phyloP scores from a whole-genome alignment of 148 eudicot genomes.

The Diospyros kaki region DNA sequence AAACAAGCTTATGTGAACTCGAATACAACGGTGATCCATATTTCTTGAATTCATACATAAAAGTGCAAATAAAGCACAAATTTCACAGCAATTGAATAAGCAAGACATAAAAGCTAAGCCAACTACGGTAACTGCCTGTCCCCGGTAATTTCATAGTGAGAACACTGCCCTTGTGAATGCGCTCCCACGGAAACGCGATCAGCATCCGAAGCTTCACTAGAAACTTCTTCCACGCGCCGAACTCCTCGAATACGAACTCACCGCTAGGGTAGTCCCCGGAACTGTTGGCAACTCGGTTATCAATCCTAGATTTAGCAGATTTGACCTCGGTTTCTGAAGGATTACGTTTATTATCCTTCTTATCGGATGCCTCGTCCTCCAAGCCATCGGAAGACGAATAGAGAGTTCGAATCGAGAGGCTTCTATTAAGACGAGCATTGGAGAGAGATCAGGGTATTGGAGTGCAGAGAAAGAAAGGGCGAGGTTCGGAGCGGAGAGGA shows the following conservation, averaged over 20 bases:
- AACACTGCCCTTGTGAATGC: slow-evolving; percentile 73
- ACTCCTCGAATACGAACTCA: slow-evolving; percentile 56
- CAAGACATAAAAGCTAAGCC: background rate
- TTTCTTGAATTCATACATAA: too few relatives aligned
- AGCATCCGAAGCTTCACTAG: slow-evolving; percentile 68
- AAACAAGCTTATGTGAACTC: too few relatives aligned
- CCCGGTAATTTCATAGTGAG: slow-evolving; percentile 73
- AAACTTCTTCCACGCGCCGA: slow-evolving; percentile 53
- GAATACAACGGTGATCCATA: too few relatives aligned
- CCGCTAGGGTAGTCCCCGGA: slow-evolving; percentile 59
- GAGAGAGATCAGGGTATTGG: background rate
- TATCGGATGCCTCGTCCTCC: background rate
- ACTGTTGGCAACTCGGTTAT: slow-evolving; percentile 6
- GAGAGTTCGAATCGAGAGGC: slow-evolving; percentile 16
- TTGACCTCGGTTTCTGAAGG: background rate
- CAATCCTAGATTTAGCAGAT: background rate
- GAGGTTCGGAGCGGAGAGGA: background rate
- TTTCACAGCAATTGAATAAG: too few relatives aligned
- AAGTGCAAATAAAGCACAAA: background rate
- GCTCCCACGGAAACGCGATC: slow-evolving; percentile 77
- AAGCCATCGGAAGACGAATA: slow-evolving; percentile 10
- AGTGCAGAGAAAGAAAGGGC: slow-evolving; percentile 13
- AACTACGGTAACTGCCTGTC: slow-evolving; percentile 84
- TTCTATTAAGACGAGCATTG: background rate
- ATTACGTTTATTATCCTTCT: slow-evolving; percentile 1